Base-by-base conservation (phyloP, 1,284 basidiomycete genomes). In the Marasmius fiardii region DNA sequence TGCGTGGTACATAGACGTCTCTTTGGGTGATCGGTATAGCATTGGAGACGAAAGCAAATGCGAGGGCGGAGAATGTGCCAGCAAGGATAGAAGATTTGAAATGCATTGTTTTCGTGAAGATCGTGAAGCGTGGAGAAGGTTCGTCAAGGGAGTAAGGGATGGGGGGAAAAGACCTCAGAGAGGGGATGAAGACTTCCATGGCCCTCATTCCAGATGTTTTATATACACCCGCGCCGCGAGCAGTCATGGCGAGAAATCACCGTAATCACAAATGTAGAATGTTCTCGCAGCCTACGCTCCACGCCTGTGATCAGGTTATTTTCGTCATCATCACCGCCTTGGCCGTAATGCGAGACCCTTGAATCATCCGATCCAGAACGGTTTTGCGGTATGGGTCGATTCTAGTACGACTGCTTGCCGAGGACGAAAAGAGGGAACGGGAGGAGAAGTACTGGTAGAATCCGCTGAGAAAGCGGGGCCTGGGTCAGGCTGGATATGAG, bases 71-170 rank as follows among this genome's bases (percentile, higher is more conserved):
- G 8, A 41, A 20, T 14, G 37, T 39, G 41, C 28, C 44, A 39
- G 50, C 41, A n/a, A 51, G 3, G 21, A 55, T 14, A 35, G 54
- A 41, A 39, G 53, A 26, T 28, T 45, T 45, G 50, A 51, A 44
- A 24, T 55, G 49, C 54, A 55, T 54, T 18, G 39, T 41, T 20
- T 8, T 18, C 23, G 43, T 47, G n/a, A n/a, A 14, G 14, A 20
- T 23, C 21, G 18, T 45, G 43, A 21, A 12, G 26, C 2, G 20
- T 12, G 16, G 2, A 3, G 21, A n/a, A 12, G 10, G 14, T 5
- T 16, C 21, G 23, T 34, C 4, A 20, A 6, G 35, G 39, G n/a
- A 34, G 43, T 14, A 20, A 23, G 26, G 23, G 43, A 10, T 23
- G 52, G 24, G 28, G 43, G 39, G 16, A 41, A 20, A 41, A 10